These are phyloP conservation scores for Cicer cuneatum DNA, from an alignment of 306 rosid genomes.

Conservation along the genomic window DNA sequence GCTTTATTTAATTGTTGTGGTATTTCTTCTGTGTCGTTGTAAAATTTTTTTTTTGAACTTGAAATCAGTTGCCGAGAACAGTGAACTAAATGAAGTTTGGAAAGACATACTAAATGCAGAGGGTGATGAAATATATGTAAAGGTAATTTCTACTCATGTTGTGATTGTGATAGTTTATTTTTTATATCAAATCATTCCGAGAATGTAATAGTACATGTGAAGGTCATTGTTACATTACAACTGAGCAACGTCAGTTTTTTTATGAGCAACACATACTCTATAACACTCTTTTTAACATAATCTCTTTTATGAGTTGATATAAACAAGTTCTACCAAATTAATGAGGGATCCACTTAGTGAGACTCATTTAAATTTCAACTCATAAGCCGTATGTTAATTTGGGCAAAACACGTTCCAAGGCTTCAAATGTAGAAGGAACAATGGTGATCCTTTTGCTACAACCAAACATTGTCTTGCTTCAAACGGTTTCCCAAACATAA, in stretches of 20 bases:
- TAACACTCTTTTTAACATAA: too few species aligned
- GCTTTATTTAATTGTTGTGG: constrained; percentile 34
- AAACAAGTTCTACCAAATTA: background rate
- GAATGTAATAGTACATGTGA: constrained; percentile 42
- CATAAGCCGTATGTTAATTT: too few species aligned
- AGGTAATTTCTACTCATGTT: constrained; percentile 61
- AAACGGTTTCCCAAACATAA: too few species aligned
- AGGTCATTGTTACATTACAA: constrained; percentile 35
- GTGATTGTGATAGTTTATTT: constrained; percentile 29
- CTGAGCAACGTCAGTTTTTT: background rate
- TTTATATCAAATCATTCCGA: background rate
- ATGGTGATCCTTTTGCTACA: too few species aligned
- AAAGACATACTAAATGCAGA: constrained; percentile 88
- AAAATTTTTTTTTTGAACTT: constrained; percentile 36
- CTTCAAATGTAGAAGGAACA: too few species aligned
- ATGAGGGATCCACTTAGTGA: background rate
- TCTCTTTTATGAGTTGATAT: too few species aligned
- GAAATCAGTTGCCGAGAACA: constrained; percentile 77
- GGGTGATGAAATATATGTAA: constrained; percentile 95
- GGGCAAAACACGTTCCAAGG: too few species aligned
- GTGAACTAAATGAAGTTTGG: constrained; percentile 93
- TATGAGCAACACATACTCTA: background rate
- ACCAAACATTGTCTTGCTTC: too few species aligned
- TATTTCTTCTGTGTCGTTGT: constrained; percentile 20
- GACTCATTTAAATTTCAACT: background rate